phyloP scores from a whole-genome alignment of 2,329 filamentous ascomycete genomes.

The Aspergillus unguis region DNA sequence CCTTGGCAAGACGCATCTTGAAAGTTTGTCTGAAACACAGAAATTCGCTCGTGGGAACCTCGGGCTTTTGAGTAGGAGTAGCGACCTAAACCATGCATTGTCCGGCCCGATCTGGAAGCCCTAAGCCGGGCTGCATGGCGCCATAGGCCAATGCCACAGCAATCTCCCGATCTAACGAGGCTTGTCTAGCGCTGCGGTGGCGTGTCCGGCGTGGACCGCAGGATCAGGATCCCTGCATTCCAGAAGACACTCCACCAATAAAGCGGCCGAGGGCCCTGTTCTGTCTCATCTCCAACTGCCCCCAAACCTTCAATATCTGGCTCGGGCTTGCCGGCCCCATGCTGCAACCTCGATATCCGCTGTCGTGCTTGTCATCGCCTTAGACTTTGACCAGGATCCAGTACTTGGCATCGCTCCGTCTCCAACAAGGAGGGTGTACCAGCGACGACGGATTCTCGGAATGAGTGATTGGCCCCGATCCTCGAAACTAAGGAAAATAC shows the following conservation, averaged over 20 bases:
- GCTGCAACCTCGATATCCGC: not conserved
- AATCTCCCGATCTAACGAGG: not conserved
- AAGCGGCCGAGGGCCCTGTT: not conserved
- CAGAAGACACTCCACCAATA: not conserved
- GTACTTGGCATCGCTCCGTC: not conserved
- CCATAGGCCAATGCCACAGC: not conserved
- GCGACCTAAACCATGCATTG: conserved; percentile 2
- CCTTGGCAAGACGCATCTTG: conserved; percentile 12
- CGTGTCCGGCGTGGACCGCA: not conserved
- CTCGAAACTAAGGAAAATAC: not conserved
- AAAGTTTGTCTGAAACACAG: conserved; percentile 7
- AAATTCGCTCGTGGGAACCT: conserved; percentile 2
- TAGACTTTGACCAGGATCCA: not conserved
- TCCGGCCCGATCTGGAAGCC: conserved; percentile 3
- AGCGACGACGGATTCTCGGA: too few relatives aligned
- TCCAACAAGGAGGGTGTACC: not conserved
- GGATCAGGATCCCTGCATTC: not conserved
- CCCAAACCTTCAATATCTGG: not conserved
- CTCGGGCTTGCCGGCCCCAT: not conserved
- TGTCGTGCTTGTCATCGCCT: too few relatives aligned
- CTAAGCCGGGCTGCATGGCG: conserved; percentile 1
- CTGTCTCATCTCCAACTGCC: not conserved
- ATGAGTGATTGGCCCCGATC: not conserved
- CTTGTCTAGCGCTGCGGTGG: not conserved
- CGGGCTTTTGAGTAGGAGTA: not conserved